Evolutionary conservation across 352 stramenopile genomes (phyloP).

Genomic region (Phytophthora pseudosyringae): DNA sequence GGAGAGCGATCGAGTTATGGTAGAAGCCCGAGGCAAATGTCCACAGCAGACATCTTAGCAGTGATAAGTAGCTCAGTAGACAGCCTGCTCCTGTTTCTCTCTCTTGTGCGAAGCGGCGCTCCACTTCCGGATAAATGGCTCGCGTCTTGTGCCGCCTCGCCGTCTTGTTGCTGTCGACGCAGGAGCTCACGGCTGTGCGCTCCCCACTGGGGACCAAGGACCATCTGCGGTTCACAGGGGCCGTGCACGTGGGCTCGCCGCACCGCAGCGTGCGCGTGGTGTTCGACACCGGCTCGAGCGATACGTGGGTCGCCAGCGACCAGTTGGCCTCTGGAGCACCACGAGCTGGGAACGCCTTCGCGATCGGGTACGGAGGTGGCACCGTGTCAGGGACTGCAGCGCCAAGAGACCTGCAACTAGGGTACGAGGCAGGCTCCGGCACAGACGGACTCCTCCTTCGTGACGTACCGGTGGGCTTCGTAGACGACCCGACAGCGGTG

Average conservation of each 20-base stretch:
- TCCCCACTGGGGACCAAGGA: constrained; percentile 23
- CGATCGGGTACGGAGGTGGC: constrained; percentile 25
- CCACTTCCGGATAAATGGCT: neutral
- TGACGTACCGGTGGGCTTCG: constrained; percentile 21
- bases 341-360: neutral
- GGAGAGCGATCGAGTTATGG: no score
- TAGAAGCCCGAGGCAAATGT: no score
- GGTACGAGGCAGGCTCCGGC: neutral
- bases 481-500: constrained; percentile 3
- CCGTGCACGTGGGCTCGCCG: constrained; percentile 3
- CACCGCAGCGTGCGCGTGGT: constrained; percentile 13
- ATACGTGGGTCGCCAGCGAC: constrained; percentile 19
- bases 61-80: no score
- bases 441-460: neutral
- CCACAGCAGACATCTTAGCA: no score
- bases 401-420: constrained; percentile 15
- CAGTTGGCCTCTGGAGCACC: neutral
- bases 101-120: neutral
- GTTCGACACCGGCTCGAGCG: constrained; percentile 35
- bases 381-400: constrained; percentile 16
- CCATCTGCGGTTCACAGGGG: constrained; percentile 24
- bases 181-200: neutral
- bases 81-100: no score
- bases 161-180: neutral
- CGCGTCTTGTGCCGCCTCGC: constrained; percentile 2